Evolutionary conservation across 352 stramenopile genomes (phyloP).

Genomic region (Globisporangium yorkense): DNA sequence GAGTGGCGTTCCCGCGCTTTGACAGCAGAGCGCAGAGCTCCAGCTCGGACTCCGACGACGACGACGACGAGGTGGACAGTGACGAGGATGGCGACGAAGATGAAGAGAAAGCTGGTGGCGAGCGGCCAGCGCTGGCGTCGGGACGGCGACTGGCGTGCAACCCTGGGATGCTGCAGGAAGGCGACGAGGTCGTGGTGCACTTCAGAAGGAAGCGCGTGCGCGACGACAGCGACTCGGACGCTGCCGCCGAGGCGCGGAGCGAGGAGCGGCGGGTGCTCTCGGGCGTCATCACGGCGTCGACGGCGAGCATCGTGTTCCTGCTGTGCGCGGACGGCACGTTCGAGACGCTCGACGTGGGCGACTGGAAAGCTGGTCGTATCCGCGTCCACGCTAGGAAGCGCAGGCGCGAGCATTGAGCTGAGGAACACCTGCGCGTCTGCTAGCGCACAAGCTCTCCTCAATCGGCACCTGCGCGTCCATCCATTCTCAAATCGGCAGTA

Average conservation of each 20-base stretch:
- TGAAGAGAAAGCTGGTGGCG: no score
- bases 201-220: background rate
- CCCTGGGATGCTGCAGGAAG: slow-evolving; percentile 46
- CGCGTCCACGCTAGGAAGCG: slow-evolving; percentile 12
- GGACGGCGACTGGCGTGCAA: slow-evolving; percentile 32
- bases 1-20: slow-evolving; percentile 4
- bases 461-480: background rate
- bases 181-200: slow-evolving; percentile 48
- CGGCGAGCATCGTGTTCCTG: slow-evolving; percentile 38
- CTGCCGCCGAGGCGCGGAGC: background rate
- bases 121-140: background rate
- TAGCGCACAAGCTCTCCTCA: slow-evolving; percentile 12
- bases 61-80: slow-evolving; percentile 15
- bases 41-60: slow-evolving; percentile 15
- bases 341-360: slow-evolving; percentile 31
- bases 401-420: background rate
- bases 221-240: slow-evolving; percentile 7
- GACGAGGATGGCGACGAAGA: slow-evolving; percentile 5
- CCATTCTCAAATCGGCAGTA: background rate
- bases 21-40: background rate
- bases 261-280: slow-evolving; percentile 19
- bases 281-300: slow-evolving; percentile 48
- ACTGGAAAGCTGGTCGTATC: slow-evolving; percentile 35
- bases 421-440: no score
- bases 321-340: slow-evolving; percentile 29